Evolutionary conservation across 2,329 filamentous ascomycete genomes (phyloP), one percentile per base, ranked within the genome.

Genomic region (Golovinomyces cichoracearum): DNA sequence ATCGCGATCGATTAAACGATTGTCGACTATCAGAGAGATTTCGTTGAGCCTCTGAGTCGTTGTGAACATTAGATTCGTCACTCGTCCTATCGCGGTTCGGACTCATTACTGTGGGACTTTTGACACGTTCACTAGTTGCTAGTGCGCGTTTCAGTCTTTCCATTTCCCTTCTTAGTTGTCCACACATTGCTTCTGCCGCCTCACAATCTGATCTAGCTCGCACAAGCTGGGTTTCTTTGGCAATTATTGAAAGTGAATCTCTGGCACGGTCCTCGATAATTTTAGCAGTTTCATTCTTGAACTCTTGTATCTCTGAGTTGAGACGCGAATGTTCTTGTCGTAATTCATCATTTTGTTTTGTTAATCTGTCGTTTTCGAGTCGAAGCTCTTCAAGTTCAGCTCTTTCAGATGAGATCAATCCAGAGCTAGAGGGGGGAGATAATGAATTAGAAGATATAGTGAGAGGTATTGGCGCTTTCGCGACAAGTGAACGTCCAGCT

Each of bases 191-290:
- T 61, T 94, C 85, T 0, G 86, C 83, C 0, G 83, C 77, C 62
- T 95, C 88, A 27, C 80, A 82, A 58, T 98, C 90, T 54, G 82
- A 85, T 49, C 86, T 74, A 10, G 90, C 86, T 41, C 90, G 79
- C 9, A 95, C 88, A 4, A 98, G 72, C 58, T 98, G 90, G 2
- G 90, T 95, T 63, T 98, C 90, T 64, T 98, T 98, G 13, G 90
- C 90, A 63, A 95, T 95, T 66, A 98, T 92, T 56, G 85, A 90
- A 38, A 98, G 70, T 0, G 94, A 84, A 58, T 98, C 88, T 45
- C 88, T 74, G 0, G 90, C 98, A 62, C 95, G 88, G 58, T 95
- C 88, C 64, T 98, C 90, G 52, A 98, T 98, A 29, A 98, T 70
- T 53, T 90, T 81, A 22, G 90, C 90, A 58, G 98, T 98, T 61